These are phyloP conservation scores for Linnemannia exigua DNA, from an alignment of 192 early-diverging fungal genomes.

Conservation along the genomic window DNA sequence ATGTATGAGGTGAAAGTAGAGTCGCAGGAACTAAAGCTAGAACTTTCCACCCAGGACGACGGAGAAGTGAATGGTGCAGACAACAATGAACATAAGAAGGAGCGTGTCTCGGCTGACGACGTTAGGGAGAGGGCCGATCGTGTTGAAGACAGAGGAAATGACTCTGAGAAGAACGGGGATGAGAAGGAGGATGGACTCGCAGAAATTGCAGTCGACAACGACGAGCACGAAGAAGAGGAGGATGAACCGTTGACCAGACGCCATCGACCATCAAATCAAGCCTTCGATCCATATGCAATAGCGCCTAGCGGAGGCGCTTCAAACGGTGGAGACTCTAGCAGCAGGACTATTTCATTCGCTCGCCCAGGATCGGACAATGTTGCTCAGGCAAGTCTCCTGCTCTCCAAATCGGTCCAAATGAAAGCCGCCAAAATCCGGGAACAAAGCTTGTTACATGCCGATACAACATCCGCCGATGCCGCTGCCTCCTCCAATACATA, in stretches of 20 bases:
- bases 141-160: not conserved
- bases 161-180: not conserved
- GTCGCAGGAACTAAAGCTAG: not conserved
- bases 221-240: slow-evolving; percentile 1
- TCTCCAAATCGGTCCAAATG: not conserved
- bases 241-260: slow-evolving; percentile 8
- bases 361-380: not conserved
- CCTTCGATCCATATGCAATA: not conserved
- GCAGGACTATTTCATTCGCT: not conserved
- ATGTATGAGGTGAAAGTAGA: not conserved
- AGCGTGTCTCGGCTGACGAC: too few relatives aligned
- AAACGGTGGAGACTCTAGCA: not conserved
- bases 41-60: not conserved
- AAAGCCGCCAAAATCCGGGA: not conserved
- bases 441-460: not conserved
- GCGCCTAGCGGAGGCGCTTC: too few relatives aligned
- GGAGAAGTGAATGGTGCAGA: not conserved
- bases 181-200: too few relatives aligned
- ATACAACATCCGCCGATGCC: not conserved
- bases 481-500: not conserved
- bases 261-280: not conserved
- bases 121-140: not conserved
- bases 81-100: not conserved
- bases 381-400: not conserved
- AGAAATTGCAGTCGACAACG: not conserved